Percentiles rank a stretch among this genome's conserved stretches.
Evolutionary conservation across 495 filamentous ascomycete genomes (phyloP).

Genomic region (Hypoxylon subgilvum): DNA sequence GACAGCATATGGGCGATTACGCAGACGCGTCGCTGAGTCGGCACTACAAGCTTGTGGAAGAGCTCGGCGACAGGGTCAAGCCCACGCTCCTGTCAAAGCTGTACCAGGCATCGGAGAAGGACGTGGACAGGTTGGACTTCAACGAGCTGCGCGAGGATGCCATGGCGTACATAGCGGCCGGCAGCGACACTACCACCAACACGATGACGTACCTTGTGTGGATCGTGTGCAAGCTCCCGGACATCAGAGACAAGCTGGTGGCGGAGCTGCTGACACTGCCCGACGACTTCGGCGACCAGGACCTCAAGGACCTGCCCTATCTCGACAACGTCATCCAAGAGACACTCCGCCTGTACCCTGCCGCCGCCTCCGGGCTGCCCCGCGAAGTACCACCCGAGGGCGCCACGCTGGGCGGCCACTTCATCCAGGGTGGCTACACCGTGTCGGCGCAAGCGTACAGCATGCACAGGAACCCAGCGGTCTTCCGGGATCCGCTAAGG

Average conservation of each 20-base stretch:
- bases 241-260: constrained; percentile 46
- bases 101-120: constrained; percentile 39
- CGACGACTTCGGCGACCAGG: constrained; percentile 46
- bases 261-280: constrained; percentile 48
- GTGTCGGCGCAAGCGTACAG: constrained; percentile 49
- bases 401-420: constrained; percentile 29
- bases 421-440: constrained; percentile 35
- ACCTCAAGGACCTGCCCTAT: constrained; percentile 51
- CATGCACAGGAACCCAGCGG: constrained; percentile 44
- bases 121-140: constrained; percentile 33
- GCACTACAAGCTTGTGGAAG: constrained; percentile 49
- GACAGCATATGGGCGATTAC: constrained; percentile 38
- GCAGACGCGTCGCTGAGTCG: constrained; percentile 48
- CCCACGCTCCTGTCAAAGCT: constrained; percentile 51
- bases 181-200: constrained; percentile 58
- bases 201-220: constrained; percentile 53
- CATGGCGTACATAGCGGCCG: constrained; percentile 50
- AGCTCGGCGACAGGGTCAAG: constrained; percentile 51
- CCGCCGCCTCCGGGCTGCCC: constrained; percentile 49
- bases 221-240: constrained; percentile 36
- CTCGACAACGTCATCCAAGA: constrained; percentile 63
- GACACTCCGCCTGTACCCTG: constrained; percentile 61
- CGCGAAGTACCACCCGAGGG: constrained; percentile 36
- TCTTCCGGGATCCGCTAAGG: constrained; percentile 44
- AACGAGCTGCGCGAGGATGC: constrained; percentile 37